Base-by-base conservation (phyloP, 108 stramenopile species). In the Nitzschia sp. region DNA sequence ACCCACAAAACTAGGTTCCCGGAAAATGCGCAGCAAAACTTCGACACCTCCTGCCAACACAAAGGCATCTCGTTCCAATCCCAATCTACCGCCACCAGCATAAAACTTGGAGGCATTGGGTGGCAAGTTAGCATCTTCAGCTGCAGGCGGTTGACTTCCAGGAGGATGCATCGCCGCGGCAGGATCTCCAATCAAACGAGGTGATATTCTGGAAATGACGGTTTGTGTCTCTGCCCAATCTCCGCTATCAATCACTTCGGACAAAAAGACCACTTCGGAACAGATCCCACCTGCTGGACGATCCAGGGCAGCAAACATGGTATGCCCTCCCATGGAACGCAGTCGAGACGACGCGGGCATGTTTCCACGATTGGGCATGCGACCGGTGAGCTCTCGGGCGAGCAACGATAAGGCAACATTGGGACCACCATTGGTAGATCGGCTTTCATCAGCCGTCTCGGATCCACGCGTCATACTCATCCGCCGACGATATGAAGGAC, bases 51-150 rank as follows among this genome's bases (percentile, higher is more conserved):
- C 80, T 20, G 79, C 72, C 42, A 60, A 41, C 17, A 76, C 71
- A 79, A 86, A 86, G 12, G 85, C 75, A 51, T 80, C 80, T 29
- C 82, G 76, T 58, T 86, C 82, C 38, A 86, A 44, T 11, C 85
- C 85, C 10, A 81, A 19, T 9, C 85, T 26, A 0, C 80, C 80
- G 20, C 82, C 81, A 11, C 85, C 82, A 17, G 77, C 82, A 65
- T 78, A 80, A 41, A 58, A 80, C 8, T 48, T 68, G 3, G 81
- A 73, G 0, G 78, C 77, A 7, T 70, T 76, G 11, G 80, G 73
- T 53, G 80, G 85, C 10, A 81, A 53, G 24, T 65, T 72, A 3
- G 80, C 75, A 76, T 83, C 82, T 22, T 71, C 55, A 7, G 70
- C 37, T 9, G 44, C 38, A 2, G 59, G 7, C 10, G 40, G 29